Base-by-base conservation (phyloP, 176 grass and related monocot genomes). In the Carex parvula region DNA sequence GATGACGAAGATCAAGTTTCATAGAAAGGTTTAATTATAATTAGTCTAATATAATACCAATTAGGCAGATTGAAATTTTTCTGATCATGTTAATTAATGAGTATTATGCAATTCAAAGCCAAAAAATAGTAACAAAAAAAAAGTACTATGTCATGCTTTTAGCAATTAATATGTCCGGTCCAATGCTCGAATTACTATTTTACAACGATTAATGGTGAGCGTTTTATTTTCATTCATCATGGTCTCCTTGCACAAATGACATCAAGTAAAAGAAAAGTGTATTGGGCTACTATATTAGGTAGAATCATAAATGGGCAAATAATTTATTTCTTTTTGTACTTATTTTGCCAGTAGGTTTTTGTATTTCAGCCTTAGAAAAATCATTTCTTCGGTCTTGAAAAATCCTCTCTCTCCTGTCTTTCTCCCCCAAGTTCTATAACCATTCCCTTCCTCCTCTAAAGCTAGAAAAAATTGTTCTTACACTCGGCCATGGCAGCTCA, bases 401-500 rank as follows among this genome's bases (percentile, higher is more conserved):
- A 62, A 26, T 21, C 6, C n/a, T 21, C n/a, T 11, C 37, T 39
- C 20, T 9, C 11, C 21, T 62, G 0, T 24, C 60, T 62, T 8
- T 32, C 63, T 64, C 22, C 61, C 26, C 1, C 61, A 29, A 29
- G 9, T 2, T 64, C 20, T 64, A 24, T 64, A 64, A 29, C 9
- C 9, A 64, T 29, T 9, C 22, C 2, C 21, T 35, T 35, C 60
- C 60, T 20, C 6, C 1, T 50, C 46, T 50, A 12, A 60, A 56
- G 70, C 1, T 20, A 29, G 18, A 18, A 52, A n/a, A 5, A 20
- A 39, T 6, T 50, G 44, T 5, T 16, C 2, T 16, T 2, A 20
- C 16, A 18, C 17, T 60, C 18, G 58, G 3, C 16, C 58, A 29
- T 65, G 56, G 84, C 63, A 84, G 84, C 86, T 41, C 85, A 91